These are phyloP conservation scores for Pseudozyma tsukubaensis DNA, from an alignment of 1,284 basidiomycete genomes.

Conservation along the genomic window DNA sequence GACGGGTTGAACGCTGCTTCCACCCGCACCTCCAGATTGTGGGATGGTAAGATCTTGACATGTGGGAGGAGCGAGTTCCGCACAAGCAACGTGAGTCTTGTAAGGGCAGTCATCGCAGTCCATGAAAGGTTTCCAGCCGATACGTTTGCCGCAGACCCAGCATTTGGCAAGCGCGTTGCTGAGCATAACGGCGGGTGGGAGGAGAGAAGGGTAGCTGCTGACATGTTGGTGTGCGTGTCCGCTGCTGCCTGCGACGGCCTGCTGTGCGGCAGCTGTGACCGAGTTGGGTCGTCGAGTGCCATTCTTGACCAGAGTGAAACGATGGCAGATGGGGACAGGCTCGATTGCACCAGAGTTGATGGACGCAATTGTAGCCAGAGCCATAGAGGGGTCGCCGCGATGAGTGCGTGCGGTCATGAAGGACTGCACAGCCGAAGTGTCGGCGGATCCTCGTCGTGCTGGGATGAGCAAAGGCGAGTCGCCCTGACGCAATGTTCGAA, in stretches of 20 bases:
- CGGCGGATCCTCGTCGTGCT: conserved; percentile 38
- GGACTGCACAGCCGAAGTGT: conserved; percentile 37
- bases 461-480: conserved; percentile 47
- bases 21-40: conserved; percentile 5
- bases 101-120: conserved; percentile 67
- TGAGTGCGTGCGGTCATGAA: conserved; percentile 59
- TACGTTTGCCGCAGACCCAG: conserved; percentile 59
- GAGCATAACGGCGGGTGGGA: conserved; percentile 63
- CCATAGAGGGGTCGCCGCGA: conserved; percentile 48
- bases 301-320: conserved; percentile 65
- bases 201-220: conserved; percentile 39
- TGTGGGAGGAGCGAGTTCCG: conserved; percentile 57
- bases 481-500: conserved; percentile 37
- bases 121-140: conserved; percentile 65
- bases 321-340: conserved; percentile 53
- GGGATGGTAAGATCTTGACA: conserved; percentile 61
- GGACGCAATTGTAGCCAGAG: conserved; percentile 58
- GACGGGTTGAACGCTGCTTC: conserved; percentile 32
- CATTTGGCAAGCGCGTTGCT: conserved; percentile 63
- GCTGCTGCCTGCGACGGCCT: conserved; percentile 23
- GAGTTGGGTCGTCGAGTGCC: conserved; percentile 52
- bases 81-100: conserved; percentile 63
- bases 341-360: conserved; percentile 35
- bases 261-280: conserved; percentile 38
- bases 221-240: conserved; percentile 20